Conservation (phyloP, 306 rosid species). For the Dalbergia cochinchinensis region DNA sequence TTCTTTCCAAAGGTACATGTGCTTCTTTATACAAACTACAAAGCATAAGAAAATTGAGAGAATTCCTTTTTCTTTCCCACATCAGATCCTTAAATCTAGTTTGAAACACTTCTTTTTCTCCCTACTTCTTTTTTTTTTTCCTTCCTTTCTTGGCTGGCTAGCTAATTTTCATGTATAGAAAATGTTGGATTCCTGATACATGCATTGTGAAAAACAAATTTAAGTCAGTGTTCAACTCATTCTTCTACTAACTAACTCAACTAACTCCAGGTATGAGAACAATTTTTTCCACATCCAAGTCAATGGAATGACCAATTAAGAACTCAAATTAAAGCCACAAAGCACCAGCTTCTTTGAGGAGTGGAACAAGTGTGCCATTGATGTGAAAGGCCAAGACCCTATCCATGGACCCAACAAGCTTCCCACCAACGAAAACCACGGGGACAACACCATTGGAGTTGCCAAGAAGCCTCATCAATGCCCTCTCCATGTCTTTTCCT, state of each 20-base stretch:
- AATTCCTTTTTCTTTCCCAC: background rate
- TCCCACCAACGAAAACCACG: slow-evolving; percentile 86
- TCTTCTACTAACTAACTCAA: background rate
- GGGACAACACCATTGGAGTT: slow-evolving; percentile 60
- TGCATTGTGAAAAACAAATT: background rate
- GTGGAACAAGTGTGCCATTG: slow-evolving; percentile 87
- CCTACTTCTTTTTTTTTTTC: background rate
- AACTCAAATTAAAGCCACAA: slow-evolving; percentile 67
- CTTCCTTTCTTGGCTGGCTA: background rate
- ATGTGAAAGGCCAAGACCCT: slow-evolving; percentile 90
- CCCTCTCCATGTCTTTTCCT: slow-evolving; percentile 71
- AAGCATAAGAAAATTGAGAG: background rate
- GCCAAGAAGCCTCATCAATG: slow-evolving; percentile 64
- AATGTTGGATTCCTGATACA: background rate
- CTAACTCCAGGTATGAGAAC: too few species aligned
- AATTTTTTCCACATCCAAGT: background rate
- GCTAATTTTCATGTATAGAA: background rate
- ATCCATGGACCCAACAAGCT: slow-evolving; percentile 84
- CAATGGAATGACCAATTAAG: background rate
- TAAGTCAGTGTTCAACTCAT: background rate
- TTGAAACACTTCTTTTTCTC: background rate
- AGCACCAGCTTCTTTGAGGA: slow-evolving; percentile 92
- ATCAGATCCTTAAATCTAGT: background rate
- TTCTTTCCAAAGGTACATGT: slow-evolving; percentile 10
- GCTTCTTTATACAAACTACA: slow-evolving; percentile 31